Evolutionary conservation across 257 asterid genomes (phyloP).

Genomic region (Anisodus acutangulus): DNA sequence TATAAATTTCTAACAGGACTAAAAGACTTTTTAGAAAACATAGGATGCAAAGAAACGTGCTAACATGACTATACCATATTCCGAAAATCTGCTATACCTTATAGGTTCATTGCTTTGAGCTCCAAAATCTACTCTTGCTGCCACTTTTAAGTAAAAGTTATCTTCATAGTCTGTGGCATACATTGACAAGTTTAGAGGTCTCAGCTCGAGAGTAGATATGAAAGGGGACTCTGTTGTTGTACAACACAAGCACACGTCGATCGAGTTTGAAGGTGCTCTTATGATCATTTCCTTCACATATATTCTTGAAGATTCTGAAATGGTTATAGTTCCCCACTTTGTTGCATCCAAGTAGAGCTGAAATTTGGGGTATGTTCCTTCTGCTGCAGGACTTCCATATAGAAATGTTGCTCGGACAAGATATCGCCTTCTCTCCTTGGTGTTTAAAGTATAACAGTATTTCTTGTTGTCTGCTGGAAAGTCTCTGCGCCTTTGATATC

Average conservation of each 20-base stretch:
- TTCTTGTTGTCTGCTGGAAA: slow-evolving; percentile 77
- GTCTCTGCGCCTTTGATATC: slow-evolving; percentile 67
- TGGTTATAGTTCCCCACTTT: slow-evolving; percentile 80
- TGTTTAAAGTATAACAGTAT: slow-evolving; percentile 70
- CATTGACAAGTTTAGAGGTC: slow-evolving; percentile 91
- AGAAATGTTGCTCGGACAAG: slow-evolving; percentile 79
- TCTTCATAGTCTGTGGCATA: slow-evolving; percentile 95
- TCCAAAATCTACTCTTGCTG: slow-evolving; percentile 87
- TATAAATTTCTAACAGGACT: not conserved
- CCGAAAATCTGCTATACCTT: slow-evolving; percentile 51
- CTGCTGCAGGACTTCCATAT: slow-evolving; percentile 60
- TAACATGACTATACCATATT: slow-evolving; percentile 19
- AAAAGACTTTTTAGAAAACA: not conserved
- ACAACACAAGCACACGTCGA: slow-evolving; percentile 88
- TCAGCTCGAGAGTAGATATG: slow-evolving; percentile 84
- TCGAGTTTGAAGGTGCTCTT: slow-evolving; percentile 71
- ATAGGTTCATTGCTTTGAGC: slow-evolving; percentile 60
- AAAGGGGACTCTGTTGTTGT: slow-evolving; percentile 90
- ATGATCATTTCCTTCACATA: slow-evolving; percentile 85
- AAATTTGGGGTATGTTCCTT: slow-evolving; percentile 78
- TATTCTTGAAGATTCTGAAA: slow-evolving; percentile 69
- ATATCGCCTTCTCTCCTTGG: slow-evolving; percentile 78
- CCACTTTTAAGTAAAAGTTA: slow-evolving; percentile 65
- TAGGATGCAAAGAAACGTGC: not conserved
- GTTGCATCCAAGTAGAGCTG: slow-evolving; percentile 90